phyloP scores from a whole-genome alignment of 2,329 filamentous ascomycete genomes.

The Coccinonectria pachysandricola region DNA sequence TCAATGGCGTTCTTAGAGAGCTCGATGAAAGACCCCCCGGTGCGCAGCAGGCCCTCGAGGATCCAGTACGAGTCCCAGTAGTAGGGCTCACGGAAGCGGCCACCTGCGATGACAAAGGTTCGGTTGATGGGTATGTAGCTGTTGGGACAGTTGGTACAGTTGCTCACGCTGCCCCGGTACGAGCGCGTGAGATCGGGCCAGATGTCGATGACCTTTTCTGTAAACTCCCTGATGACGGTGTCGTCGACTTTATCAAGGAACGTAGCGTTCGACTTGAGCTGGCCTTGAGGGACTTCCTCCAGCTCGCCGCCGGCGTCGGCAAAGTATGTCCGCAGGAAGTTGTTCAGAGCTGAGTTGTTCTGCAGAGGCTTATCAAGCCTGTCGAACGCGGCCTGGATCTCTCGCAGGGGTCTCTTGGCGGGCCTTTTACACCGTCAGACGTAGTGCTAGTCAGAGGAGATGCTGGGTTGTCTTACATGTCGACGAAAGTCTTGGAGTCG shows the following conservation, averaged over 20 bases:
- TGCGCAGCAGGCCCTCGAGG: slow-evolving; percentile 53
- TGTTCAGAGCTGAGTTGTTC: slow-evolving; percentile 52
- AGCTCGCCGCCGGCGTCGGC: slow-evolving; percentile 54
- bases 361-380: slow-evolving; percentile 48
- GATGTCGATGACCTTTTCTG: slow-evolving; percentile 54
- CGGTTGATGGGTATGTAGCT: slow-evolving; percentile 58
- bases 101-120: slow-evolving; percentile 60
- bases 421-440: slow-evolving; percentile 32
- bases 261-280: slow-evolving; percentile 44
- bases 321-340: slow-evolving; percentile 55
- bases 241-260: slow-evolving; percentile 50
- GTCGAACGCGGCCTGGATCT: slow-evolving; percentile 52
- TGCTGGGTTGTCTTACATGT: slow-evolving; percentile 40
- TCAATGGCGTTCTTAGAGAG: slow-evolving; percentile 59
- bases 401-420: slow-evolving; percentile 45
- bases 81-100: slow-evolving; percentile 61
- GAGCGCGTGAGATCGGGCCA: slow-evolving; percentile 57
- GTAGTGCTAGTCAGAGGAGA: slow-evolving; percentile 5
- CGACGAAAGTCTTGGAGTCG: slow-evolving; percentile 63
- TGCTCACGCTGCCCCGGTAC: slow-evolving; percentile 39
- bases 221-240: slow-evolving; percentile 48
- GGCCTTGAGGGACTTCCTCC: slow-evolving; percentile 36
- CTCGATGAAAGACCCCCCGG: slow-evolving; percentile 50
- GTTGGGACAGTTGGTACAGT: slow-evolving; percentile 49
- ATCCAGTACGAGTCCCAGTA: slow-evolving; percentile 67